These are phyloP conservation scores for Decorospora gaudefroyi DNA, from an alignment of 2,329 filamentous ascomycete species.

Conservation along the genomic window DNA sequence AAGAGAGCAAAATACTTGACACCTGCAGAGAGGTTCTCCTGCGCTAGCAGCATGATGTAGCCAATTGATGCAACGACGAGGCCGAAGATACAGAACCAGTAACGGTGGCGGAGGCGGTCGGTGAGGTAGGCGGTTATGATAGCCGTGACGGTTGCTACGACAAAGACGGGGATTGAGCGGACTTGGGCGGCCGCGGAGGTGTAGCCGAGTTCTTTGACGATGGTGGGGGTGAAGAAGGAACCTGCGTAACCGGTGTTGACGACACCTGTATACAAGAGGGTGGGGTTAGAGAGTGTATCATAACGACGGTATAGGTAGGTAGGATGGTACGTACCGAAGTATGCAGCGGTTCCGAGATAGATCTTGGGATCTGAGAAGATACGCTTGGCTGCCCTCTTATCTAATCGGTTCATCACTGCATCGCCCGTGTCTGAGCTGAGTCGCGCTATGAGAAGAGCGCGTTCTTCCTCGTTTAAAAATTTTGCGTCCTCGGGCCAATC, in stretches of 20 bases:
- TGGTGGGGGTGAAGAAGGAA: conserved; percentile 50
- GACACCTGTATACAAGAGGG: conserved; percentile 18
- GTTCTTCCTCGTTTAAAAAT: conserved; percentile 36
- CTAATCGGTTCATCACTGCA: conserved; percentile 59
- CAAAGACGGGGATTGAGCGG: conserved; percentile 47
- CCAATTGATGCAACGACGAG: conserved; percentile 57
- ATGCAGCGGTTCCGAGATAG: conserved; percentile 30
- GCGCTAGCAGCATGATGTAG: conserved; percentile 59
- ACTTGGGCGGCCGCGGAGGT: conserved; percentile 46
- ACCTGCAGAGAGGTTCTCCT: conserved; percentile 50
- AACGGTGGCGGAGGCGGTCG: conserved; percentile 59
- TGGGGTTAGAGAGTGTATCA: not conserved
- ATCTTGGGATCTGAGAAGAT: conserved; percentile 49
- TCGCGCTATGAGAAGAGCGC: conserved; percentile 37
- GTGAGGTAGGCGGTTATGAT: conserved; percentile 51
- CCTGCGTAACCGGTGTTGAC: conserved; percentile 56
- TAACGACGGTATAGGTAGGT: fast-evolving
- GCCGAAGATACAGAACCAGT: conserved; percentile 57
- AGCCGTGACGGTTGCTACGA: conserved; percentile 46
- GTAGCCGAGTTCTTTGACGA: conserved; percentile 49
- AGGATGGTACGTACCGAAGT: conserved; percentile 14
- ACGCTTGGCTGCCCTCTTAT: conserved; percentile 53
- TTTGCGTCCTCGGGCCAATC: conserved; percentile 53
- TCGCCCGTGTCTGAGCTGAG: conserved; percentile 35
- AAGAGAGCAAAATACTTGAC: conserved; percentile 61